phyloP scores from a whole-genome alignment of 257 asterid genomes.

The Solanum pennellii region DNA sequence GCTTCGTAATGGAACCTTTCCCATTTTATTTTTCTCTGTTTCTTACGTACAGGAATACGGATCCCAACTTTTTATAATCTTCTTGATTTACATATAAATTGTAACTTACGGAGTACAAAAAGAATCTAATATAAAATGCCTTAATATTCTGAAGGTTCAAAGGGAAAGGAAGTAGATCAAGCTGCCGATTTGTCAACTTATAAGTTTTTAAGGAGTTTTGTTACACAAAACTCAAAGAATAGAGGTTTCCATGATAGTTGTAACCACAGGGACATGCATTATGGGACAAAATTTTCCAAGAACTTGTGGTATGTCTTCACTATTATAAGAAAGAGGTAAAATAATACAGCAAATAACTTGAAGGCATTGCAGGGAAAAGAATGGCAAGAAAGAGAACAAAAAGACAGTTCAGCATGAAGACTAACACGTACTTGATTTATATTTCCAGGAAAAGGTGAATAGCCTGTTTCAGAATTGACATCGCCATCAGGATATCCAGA shows the following conservation, averaged over 20 bases:
- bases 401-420: background rate
- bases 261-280: background rate
- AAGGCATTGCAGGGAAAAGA: background rate
- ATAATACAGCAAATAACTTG: background rate
- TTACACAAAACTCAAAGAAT: background rate
- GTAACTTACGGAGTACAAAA: background rate
- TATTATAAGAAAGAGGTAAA: background rate
- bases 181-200: background rate
- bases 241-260: background rate
- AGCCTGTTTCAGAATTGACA: slow-evolving; percentile 86
- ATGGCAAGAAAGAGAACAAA: background rate
- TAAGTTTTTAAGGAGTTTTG: background rate
- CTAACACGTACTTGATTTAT: slow-evolving; percentile 71
- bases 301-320: background rate
- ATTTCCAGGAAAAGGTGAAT: slow-evolving; percentile 98
- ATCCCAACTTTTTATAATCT: background rate
- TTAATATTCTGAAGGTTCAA: background rate
- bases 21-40: background rate
- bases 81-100: background rate
- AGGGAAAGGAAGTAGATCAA: background rate
- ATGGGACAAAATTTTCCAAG: background rate
- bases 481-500: slow-evolving; percentile 91
- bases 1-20: background rate
- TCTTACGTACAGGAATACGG: background rate
- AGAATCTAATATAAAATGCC: background rate